Evolutionary conservation across 2,329 filamentous ascomycete genomes (phyloP).

Genomic region (Penicillium sp.): DNA sequence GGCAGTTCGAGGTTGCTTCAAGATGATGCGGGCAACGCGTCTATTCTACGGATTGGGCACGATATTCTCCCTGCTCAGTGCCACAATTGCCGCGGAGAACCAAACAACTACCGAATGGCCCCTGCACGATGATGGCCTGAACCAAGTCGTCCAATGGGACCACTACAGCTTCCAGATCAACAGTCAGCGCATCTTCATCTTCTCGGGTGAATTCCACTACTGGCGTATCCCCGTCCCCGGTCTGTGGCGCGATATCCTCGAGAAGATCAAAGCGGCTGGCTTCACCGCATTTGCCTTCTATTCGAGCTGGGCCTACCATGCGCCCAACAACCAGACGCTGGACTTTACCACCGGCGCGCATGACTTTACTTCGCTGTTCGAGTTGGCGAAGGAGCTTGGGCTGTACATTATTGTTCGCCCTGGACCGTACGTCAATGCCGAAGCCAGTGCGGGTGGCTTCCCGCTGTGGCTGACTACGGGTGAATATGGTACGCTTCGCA

Average conservation of each 20-base stretch:
- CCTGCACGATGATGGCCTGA: constrained; percentile 52
- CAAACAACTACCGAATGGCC: constrained; percentile 44
- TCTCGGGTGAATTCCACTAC: constrained; percentile 58
- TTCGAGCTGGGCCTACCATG: constrained; percentile 53
- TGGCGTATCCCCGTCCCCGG: constrained; percentile 54
- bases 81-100: constrained; percentile 4
- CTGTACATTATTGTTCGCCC: constrained; percentile 59
- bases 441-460: constrained; percentile 63
- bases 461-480: constrained; percentile 65
- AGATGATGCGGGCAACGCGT: constrained; percentile 10
- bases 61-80: constrained; percentile 12
- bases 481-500: constrained; percentile 37
- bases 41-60: constrained; percentile 13
- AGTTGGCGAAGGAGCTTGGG: constrained; percentile 56
- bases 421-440: constrained; percentile 65
- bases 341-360: constrained; percentile 58
- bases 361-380: constrained; percentile 55
- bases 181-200: constrained; percentile 54
- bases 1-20: constrained; percentile 5
- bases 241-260: constrained; percentile 53
- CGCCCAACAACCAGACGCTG: constrained; percentile 45
- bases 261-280: constrained; percentile 55
- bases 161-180: constrained; percentile 57
- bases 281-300: constrained; percentile 54
- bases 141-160: constrained; percentile 53